phyloP scores from a whole-genome alignment of 257 asterid genomes.

The Solanum sparsipilum region DNA sequence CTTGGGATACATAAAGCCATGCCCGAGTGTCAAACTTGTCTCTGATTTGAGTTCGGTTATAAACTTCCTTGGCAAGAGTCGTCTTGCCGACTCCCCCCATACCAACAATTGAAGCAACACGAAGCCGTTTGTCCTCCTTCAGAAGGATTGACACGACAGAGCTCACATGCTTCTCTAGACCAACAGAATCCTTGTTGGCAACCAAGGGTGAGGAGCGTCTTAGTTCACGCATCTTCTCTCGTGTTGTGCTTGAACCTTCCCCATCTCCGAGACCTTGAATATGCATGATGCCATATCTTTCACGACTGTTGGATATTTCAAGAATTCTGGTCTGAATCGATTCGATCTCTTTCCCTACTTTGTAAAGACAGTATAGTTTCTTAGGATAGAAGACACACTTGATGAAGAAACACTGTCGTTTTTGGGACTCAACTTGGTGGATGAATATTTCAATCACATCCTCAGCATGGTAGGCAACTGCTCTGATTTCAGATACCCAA shows the following conservation, averaged over 20 bases:
- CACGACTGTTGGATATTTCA: not conserved
- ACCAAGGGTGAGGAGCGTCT: not conserved
- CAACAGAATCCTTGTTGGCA: conserved; percentile 2
- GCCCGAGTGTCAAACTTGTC: conserved; percentile 1
- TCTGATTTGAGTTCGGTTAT: not conserved
- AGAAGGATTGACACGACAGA: not conserved
- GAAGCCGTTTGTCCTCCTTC: not conserved
- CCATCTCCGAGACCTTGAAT: not conserved
- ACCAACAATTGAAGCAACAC: conserved; percentile 1
- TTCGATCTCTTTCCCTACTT: not conserved
- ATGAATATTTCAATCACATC: conserved; percentile 7
- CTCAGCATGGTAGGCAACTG: conserved; percentile 12
- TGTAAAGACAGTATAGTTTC: not conserved
- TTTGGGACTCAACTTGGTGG: not conserved
- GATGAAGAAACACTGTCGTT: not conserved
- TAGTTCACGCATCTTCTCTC: not conserved
- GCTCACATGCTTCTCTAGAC: not conserved
- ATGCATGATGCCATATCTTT: not conserved
- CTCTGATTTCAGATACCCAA: conserved; percentile 13
- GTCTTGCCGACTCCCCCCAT: conserved; percentile 2
- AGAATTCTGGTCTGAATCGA: not conserved
- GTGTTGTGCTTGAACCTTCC: not conserved
- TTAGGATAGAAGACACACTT: not conserved
- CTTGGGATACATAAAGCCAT: conserved; percentile 14
- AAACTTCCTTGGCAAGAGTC: conserved; percentile 6